These are phyloP conservation scores for Pseudocercospora musae DNA, from an alignment of 2,329 filamentous ascomycete genomes.

Conservation along the genomic window DNA sequence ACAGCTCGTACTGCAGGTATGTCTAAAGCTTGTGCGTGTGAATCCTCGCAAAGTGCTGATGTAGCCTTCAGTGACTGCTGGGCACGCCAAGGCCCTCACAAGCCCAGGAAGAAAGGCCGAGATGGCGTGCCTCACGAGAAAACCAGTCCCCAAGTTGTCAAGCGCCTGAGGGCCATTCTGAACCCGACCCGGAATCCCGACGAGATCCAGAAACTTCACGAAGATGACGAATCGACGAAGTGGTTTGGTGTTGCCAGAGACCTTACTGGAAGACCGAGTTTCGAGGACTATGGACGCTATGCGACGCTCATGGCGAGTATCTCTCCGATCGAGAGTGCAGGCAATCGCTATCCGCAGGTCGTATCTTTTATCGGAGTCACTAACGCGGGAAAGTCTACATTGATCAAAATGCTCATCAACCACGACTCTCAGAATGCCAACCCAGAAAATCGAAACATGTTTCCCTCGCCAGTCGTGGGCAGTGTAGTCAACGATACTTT, in stretches of 20 bases:
- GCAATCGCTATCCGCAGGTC: slow-evolving; percentile 33
- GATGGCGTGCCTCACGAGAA: slow-evolving; percentile 39
- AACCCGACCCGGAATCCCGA: slow-evolving; percentile 29
- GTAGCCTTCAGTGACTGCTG: slow-evolving; percentile 29
- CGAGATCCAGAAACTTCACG: slow-evolving; percentile 36
- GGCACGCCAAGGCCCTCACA: slow-evolving; percentile 34
- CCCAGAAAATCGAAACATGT: slow-evolving; percentile 30
- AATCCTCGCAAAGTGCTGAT: neutral
- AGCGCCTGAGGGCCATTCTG: slow-evolving; percentile 29
- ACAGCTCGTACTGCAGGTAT: slow-evolving; percentile 35
- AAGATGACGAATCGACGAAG: slow-evolving; percentile 37
- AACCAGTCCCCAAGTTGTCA: slow-evolving; percentile 32
- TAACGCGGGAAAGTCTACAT: slow-evolving; percentile 49
- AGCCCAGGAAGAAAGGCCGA: slow-evolving; percentile 34
- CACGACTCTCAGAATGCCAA: slow-evolving; percentile 34
- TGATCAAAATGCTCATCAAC: slow-evolving; percentile 50
- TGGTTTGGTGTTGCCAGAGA: slow-evolving; percentile 41
- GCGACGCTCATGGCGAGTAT: slow-evolving; percentile 42
- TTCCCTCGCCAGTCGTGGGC: slow-evolving; percentile 47
- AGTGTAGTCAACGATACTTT: slow-evolving; percentile 39
- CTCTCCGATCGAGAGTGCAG: slow-evolving; percentile 27
- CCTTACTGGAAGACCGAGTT: slow-evolving; percentile 31
- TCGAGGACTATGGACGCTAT: slow-evolving; percentile 47
- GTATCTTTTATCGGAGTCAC: slow-evolving; percentile 37
- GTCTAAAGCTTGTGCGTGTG: slow-evolving; percentile 1